A percentile compares a stretch with the other conserved stretches of the same genome.
phyloP scores from a whole-genome alignment of 495 filamentous ascomycete species.

The Hapsidospora chrysogenum region DNA sequence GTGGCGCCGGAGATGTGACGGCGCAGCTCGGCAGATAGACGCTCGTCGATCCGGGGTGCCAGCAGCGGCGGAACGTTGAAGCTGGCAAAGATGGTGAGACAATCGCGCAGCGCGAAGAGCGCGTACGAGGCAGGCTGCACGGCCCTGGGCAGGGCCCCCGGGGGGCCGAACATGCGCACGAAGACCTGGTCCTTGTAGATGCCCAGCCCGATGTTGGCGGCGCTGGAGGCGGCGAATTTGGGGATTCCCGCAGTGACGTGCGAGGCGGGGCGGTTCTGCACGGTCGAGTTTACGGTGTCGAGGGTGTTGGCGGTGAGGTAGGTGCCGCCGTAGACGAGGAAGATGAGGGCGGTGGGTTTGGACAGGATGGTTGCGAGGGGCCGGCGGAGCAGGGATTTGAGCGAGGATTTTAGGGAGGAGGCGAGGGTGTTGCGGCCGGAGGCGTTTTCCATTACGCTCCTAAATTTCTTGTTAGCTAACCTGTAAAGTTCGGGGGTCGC shows the following conservation, averaged over 20 bases:
- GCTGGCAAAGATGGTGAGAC: constrained; percentile 79
- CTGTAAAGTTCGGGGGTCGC: background rate
- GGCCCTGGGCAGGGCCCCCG: constrained; percentile 27
- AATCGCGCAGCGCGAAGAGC: constrained; percentile 74
- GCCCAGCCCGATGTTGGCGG: constrained; percentile 81
- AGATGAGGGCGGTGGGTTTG: constrained; percentile 74
- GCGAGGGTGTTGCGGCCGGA: constrained; percentile 61
- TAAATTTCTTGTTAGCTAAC: constrained; percentile 21
- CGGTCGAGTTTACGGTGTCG: constrained; percentile 62
- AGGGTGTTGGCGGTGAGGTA: constrained; percentile 81
- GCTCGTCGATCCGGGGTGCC: constrained; percentile 41
- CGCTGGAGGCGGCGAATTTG: constrained; percentile 70
- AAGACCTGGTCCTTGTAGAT: constrained; percentile 88
- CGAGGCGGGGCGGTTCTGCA: constrained; percentile 34
- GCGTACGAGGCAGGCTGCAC: constrained; percentile 48
- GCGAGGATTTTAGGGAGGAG: constrained; percentile 44
- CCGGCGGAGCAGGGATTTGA: constrained; percentile 44
- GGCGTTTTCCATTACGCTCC: constrained; percentile 90
- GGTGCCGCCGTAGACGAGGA: constrained; percentile 76
- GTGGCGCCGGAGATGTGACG: constrained; percentile 27
- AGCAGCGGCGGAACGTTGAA: constrained; percentile 81
- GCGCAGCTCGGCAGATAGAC: constrained; percentile 30
- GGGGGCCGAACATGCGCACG: constrained; percentile 61
- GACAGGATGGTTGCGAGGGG: constrained; percentile 59
- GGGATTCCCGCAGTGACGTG: constrained; percentile 51